phyloP scores from a whole-genome alignment of 1,284 basidiomycete genomes.

The Ceraceosorus bombacis region DNA sequence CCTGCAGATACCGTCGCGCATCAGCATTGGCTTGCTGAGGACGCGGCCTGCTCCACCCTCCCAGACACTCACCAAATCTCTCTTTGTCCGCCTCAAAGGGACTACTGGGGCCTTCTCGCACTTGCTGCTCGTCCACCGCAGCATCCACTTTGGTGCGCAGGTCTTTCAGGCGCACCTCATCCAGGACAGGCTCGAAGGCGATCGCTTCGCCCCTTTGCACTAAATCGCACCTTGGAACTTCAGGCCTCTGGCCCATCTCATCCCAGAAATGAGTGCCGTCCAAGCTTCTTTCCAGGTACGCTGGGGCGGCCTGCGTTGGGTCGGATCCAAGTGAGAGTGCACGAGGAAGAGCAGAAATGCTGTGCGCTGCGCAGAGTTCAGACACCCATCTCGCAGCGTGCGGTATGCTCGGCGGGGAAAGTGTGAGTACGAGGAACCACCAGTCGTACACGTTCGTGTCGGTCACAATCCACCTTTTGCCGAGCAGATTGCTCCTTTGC shows the following conservation, averaged over 20 bases:
- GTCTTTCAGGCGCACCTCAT: neutral
- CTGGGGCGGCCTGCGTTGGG: constrained; percentile 7
- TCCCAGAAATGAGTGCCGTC: constrained; percentile 16
- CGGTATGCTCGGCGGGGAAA: neutral
- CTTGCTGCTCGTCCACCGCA: neutral
- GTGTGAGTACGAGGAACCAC: constrained; percentile 14
- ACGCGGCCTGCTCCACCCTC: neutral
- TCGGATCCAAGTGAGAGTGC: neutral
- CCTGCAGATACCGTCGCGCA: neutral
- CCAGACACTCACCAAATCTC: neutral
- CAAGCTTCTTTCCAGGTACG: constrained; percentile 13
- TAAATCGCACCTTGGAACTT: constrained; percentile 11
- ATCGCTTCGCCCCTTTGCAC: neutral
- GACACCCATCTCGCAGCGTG: constrained; percentile 8
- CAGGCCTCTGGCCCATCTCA: constrained; percentile 5
- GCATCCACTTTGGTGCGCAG: neutral
- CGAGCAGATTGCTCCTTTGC: constrained; percentile 19
- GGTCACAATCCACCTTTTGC: constrained; percentile 34
- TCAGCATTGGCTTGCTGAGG: neutral
- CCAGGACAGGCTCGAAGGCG: neutral
- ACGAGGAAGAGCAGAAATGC: constrained; percentile 10
- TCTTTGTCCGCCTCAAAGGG: neutral
- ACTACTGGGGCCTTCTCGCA: neutral
- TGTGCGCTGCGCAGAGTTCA: constrained; percentile 9
- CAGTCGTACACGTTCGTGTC: constrained; percentile 18